Conservation (phyloP, 1,284 basidiomycete species). For the Phellinidium pouzarii region DNA sequence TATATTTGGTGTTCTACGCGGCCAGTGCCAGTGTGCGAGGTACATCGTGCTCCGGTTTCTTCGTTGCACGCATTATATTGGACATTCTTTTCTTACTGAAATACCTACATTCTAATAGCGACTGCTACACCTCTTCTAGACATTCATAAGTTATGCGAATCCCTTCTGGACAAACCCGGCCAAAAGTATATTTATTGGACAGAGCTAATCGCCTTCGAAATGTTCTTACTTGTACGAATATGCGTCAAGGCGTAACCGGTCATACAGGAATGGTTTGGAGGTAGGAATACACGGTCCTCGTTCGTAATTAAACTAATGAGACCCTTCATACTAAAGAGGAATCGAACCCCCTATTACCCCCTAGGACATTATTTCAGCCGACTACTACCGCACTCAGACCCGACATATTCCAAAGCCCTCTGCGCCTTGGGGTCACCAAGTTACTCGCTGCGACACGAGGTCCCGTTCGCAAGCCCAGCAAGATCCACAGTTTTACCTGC, state of each 20-base stretch:
- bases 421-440: no score
- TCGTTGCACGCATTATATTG: not conserved
- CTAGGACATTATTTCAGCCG: no score
- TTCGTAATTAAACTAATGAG: constrained; percentile 2
- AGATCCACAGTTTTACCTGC: no score
- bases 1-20: not conserved
- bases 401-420: no score
- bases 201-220: constrained; percentile 2
- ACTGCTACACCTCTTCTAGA: not conserved
- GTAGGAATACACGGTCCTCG: not conserved
- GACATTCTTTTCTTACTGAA: not conserved
- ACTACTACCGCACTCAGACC: no score
- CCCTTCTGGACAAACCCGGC: not conserved
- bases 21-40: not conserved
- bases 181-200: constrained; percentile 7
- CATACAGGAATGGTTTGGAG: not conserved
- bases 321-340: constrained; percentile 5
- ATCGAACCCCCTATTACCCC: no score
- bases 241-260: constrained; percentile 4
- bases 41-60: no score
- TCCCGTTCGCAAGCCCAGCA: no score
- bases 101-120: not conserved
- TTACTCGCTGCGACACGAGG: no score
- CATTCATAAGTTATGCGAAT: not conserved
- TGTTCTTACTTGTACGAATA: not conserved